Evolutionary conservation across 192 early-diverging fungal species (phyloP), one percentile per base, ranked within the genome.

Genomic region (Coemansia sp.): DNA sequence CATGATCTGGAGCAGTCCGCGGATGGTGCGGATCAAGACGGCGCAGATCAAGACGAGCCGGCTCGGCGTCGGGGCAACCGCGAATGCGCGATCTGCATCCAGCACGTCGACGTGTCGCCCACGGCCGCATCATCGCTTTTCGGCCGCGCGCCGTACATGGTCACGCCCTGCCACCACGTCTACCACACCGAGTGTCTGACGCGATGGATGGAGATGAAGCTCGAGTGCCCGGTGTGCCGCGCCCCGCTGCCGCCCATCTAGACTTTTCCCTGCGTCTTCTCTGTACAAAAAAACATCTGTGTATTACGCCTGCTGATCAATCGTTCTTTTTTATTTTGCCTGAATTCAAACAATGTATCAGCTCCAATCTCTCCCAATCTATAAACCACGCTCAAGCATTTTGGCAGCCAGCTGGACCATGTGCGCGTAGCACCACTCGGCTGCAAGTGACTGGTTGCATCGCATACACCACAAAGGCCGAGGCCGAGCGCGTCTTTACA

Each of bases 161-260:
- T 92, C 31, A 93, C 92, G 22, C 92, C 92, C 0, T 93, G 91
- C 72, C 81, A 85, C 22, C 92, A 93, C 56, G 60, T 92, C 34
- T 93, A 90, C 73, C 92, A 93, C 71, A 84, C 88, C 0, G 87
- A 88, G 11, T 93, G 92, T 66, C 80, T 93, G 29, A 45, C 34
- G 55, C 63, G 76, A 69, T 92, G 91, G 91, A 92, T 92, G 89
- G 79, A 87, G 36, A 88, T 92, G 55, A 92, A 92, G 69, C 78
- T 92, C 22, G 91, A 92, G 67, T 89, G 90, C 63, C 89, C 89
- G 11, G 74, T 89, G 14, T 89, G 90, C 56, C 76, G 89, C 36
- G 68, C 85, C 5, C 80, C 80, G 56, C 73, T 89, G 61, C 90
- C 88, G 51, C 78, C 86, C 6, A 72, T 76, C 48, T 87, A 85